phyloP scores from a whole-genome alignment of 306 rosid species.

The Prosopis cineraria region DNA sequence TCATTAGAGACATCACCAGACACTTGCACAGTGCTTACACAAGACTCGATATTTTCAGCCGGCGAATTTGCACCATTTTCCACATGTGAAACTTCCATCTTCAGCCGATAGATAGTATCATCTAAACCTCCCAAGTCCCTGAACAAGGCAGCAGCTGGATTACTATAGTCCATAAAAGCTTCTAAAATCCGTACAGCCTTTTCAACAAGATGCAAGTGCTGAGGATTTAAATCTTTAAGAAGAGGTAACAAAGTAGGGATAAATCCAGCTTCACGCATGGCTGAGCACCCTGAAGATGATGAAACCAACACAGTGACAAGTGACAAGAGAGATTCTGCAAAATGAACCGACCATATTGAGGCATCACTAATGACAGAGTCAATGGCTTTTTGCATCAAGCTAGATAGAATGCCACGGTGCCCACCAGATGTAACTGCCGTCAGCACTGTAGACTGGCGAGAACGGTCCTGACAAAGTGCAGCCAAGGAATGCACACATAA shows the following conservation, averaged over 20 bases:
- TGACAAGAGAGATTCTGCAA: constrained; percentile 89
- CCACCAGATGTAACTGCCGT: constrained; percentile 97
- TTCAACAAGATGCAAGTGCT: constrained; percentile 93
- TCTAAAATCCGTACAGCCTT: constrained; percentile 93
- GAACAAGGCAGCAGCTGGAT: constrained; percentile 92
- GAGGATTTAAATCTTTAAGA: constrained; percentile 86
- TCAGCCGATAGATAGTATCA: constrained; percentile 83
- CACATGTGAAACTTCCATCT: constrained; percentile 80
- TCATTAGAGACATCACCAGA: constrained; percentile 56
- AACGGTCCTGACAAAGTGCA: constrained; percentile 94
- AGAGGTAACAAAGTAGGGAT: constrained; percentile 94
- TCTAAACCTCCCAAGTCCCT: constrained; percentile 99
- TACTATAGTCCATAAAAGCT: constrained; percentile 97
- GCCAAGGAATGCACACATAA: constrained; percentile 83
- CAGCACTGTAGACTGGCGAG: constrained; percentile 79
- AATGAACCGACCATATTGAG: constrained; percentile 81
- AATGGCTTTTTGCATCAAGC: constrained; percentile 94
- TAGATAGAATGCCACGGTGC: constrained; percentile 91
- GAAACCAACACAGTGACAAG: constrained; percentile 92
- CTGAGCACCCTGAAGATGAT: constrained; percentile 91
- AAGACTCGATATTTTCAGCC: constrained; percentile 55
- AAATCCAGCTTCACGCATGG: constrained; percentile 97
- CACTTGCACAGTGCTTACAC: constrained; percentile 53
- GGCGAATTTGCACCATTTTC: constrained; percentile 76
- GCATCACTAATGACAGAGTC: constrained; percentile 69